Base-by-base conservation (phyloP, 805 yeast species). In the Tetrapisispora phaffii region DNA sequence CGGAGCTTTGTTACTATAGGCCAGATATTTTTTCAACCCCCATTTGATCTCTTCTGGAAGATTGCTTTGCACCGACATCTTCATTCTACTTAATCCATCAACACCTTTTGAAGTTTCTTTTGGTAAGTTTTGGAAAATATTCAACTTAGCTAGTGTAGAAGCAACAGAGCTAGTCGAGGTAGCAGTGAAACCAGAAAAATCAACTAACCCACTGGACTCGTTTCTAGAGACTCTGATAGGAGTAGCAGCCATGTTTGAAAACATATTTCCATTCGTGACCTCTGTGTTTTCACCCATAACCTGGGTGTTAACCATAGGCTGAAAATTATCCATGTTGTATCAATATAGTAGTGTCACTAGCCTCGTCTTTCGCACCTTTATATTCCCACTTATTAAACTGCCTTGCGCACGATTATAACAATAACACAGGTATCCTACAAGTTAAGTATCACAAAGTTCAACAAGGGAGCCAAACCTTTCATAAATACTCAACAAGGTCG, bases 11-110 rank as follows among this genome's bases (percentile, higher is more conserved):
- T 70, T 73, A 24, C 66, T 63, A 40, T 62, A 62, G 8, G 61
- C 54, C 36, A 63, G 42, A 43, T 60, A 60, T 47, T 62, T 75
- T 39, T 74, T 71, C 45, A 85, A 63, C 4, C 90, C 82, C 80
- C 88, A 84, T 53, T 76, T 78, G 21, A 82, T 72, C 58, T 87
- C 96, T 28, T 74, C 72, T 16, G 71, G 75, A 21, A 86, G 64
- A 1, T 80, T 82, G 17, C 82, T 75, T 48, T 73, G 70, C 48
- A 87, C 72, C 4, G 93, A 79, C 79, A 87, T 73, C 51, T 73
- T 72, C 55, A 87, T 77, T 49, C 96, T 72, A 12, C 74, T 73
- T 50, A 81, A 63, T 44, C 78, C 77, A 39, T 79, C 78, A 4
- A 77, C 74, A 15, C 95, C 95, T 49, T 72, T 71, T 45, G 68